phyloP scores from a whole-genome alignment of 2,329 filamentous ascomycete species.

The Aspergillus oerlinghausenensis region DNA sequence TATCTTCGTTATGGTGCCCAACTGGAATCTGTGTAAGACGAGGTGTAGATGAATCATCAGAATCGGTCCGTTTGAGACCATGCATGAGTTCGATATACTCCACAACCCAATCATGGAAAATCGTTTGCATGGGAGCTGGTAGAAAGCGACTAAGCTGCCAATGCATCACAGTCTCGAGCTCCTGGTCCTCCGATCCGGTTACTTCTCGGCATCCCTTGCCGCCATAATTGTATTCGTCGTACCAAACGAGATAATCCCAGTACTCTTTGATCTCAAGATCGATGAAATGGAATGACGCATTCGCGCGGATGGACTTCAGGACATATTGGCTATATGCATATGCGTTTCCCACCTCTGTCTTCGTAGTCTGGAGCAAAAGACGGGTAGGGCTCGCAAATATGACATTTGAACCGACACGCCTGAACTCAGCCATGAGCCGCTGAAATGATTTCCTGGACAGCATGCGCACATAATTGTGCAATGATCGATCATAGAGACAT shows the following conservation, averaged over 20 bases:
- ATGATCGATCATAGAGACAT: slow-evolving; percentile 87
- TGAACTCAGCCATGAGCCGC: slow-evolving; percentile 94
- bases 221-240: slow-evolving; percentile 98
- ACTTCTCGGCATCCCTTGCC: slow-evolving; percentile 87
- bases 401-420: slow-evolving; percentile 88
- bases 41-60: slow-evolving; percentile 55
- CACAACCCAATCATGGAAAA: slow-evolving; percentile 88
- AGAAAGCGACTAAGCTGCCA: slow-evolving; percentile 95
- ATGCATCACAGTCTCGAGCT: slow-evolving; percentile 89
- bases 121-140: slow-evolving; percentile 70
- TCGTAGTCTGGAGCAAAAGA: slow-evolving; percentile 89
- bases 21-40: slow-evolving; percentile 59
- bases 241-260: slow-evolving; percentile 99
- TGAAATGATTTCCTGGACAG: slow-evolving; percentile 97
- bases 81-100: slow-evolving; percentile 97
- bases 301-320: slow-evolving; percentile 91
- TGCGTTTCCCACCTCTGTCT: slow-evolving; percentile 92
- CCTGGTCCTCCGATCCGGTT: slow-evolving; percentile 68
- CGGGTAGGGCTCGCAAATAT: slow-evolving; percentile 91
- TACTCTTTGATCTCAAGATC: slow-evolving; percentile 97
- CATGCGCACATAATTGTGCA: slow-evolving; percentile 98
- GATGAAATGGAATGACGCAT: slow-evolving; percentile 94
- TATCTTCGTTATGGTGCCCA: slow-evolving; percentile 55
- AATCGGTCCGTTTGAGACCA: slow-evolving; percentile 67
- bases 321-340: slow-evolving; percentile 98